Conservation (phyloP, 768 basidiomycete genomes). For the Kwoniella pini region DNA sequence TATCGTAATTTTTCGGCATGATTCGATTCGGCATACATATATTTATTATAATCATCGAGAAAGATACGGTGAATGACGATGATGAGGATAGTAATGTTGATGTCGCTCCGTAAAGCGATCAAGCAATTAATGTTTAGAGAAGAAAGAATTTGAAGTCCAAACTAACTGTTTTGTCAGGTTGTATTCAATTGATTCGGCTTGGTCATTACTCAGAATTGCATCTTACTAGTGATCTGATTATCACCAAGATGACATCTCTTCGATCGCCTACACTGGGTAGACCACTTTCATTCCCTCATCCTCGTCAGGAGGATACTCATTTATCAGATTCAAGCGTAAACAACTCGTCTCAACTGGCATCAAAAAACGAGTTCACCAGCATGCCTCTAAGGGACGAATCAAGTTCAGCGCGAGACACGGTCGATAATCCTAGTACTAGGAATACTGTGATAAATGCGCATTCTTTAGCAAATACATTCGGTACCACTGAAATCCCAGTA, state of each 20-base stretch:
- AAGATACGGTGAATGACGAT: no score
- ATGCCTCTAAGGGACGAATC: constrained; percentile 5
- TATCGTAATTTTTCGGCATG: no score
- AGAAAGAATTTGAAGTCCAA: no score
- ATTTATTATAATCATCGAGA: no score
- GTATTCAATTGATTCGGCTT: no score
- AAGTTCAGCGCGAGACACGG: constrained; percentile 4
- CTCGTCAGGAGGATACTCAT: not conserved
- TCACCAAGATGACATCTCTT: not conserved
- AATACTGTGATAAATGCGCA: not conserved
- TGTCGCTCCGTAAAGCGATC: no score
- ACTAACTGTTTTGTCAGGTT: no score
- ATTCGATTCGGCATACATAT: no score
- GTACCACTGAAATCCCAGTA: not conserved
- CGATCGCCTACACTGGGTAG: constrained; percentile 4
- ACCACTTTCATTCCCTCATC: constrained; percentile 13
- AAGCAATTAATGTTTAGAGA: no score
- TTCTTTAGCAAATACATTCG: constrained; percentile 18
- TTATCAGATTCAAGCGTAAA: not conserved
- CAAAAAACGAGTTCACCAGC: not conserved
- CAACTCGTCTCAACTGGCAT: not conserved
- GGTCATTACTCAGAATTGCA: no score
- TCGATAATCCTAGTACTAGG: constrained; percentile 1
- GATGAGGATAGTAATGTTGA: no score
- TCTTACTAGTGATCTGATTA: no score